A percentile compares a stretch with the other conserved stretches of the same genome.
Conservation (phyloP, 2,329 filamentous ascomycete species). For the Xylariaceae sp. region DNA sequence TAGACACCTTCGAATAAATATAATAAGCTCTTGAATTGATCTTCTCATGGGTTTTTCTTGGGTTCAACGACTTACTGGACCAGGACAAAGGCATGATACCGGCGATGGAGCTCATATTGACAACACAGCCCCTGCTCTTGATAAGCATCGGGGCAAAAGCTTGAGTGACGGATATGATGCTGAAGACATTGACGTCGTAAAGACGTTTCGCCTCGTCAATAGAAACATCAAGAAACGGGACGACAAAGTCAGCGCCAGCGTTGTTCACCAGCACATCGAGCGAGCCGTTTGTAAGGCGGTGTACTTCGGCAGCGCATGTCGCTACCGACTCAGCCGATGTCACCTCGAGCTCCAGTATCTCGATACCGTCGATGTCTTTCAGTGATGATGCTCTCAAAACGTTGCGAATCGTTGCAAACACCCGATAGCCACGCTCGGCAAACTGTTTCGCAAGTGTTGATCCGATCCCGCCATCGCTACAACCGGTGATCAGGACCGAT, state of each 20-base stretch:
- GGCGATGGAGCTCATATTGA: slow-evolving; percentile 3
- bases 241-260: slow-evolving; percentile 5
- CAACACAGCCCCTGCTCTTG: neutral
- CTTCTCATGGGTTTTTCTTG: neutral
- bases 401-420: slow-evolving; percentile 11
- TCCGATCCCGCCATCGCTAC: slow-evolving; percentile 5
- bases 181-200: slow-evolving; percentile 12
- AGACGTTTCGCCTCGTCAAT: slow-evolving; percentile 1
- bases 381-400: slow-evolving; percentile 1
- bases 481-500: slow-evolving; percentile 6
- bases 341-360: slow-evolving; percentile 13
- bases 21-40: too few relatives aligned
- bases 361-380: neutral
- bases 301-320: neutral
- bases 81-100: neutral
- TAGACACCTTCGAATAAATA: neutral
- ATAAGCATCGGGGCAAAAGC: slow-evolving; percentile 8
- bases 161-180: slow-evolving; percentile 1
- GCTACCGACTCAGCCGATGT: slow-evolving; percentile 7
- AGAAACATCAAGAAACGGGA: slow-evolving; percentile 8
- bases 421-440: neutral
- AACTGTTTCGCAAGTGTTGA: neutral
- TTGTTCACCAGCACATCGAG: slow-evolving; percentile 16
- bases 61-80: neutral
- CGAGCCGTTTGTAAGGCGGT: neutral